These are phyloP conservation scores for Priceomyces haplophilus DNA, from an alignment of 805 yeast species.

Conservation along the genomic window DNA sequence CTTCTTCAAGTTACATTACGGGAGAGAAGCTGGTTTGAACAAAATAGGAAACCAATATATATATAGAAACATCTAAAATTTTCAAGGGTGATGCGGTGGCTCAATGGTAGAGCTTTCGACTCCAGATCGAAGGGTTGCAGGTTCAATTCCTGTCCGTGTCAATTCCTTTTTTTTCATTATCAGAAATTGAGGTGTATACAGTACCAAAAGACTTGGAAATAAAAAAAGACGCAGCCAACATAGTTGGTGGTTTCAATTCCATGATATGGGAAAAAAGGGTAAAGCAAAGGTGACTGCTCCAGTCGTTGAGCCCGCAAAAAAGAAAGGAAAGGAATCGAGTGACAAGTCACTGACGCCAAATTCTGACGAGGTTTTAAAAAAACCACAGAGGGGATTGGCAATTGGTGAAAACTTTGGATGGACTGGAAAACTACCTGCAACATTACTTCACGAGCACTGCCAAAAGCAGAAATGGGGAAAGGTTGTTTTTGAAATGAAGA, in stretches of 20 bases:
- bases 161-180: slow-evolving; percentile 18
- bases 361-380: slow-evolving; percentile 15
- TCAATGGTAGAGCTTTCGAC: slow-evolving; percentile 35
- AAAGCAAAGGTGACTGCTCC: slow-evolving; percentile 5
- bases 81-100: slow-evolving; percentile 23
- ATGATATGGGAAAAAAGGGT: slow-evolving; percentile 6
- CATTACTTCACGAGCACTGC: slow-evolving; percentile 79
- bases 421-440: slow-evolving; percentile 94
- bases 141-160: slow-evolving; percentile 81
- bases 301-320: slow-evolving; percentile 5
- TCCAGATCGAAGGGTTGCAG: slow-evolving; percentile 71
- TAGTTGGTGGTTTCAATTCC: not conserved
- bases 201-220: not conserved
- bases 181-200: not conserved
- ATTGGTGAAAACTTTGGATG: slow-evolving; percentile 67
- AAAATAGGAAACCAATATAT: too few species aligned
- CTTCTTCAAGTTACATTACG: too few species aligned
- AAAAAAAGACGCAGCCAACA: not conserved
- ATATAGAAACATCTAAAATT: too few species aligned
- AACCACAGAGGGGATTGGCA: slow-evolving; percentile 39
- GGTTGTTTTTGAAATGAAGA: slow-evolving; percentile 71
- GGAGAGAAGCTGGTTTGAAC: too few species aligned
- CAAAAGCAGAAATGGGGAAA: slow-evolving; percentile 89
- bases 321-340: slow-evolving; percentile 5
- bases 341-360: not conserved